These are phyloP conservation scores for Fusarium heterosporum DNA, from an alignment of 2,329 filamentous ascomycete genomes.

Conservation along the genomic window DNA sequence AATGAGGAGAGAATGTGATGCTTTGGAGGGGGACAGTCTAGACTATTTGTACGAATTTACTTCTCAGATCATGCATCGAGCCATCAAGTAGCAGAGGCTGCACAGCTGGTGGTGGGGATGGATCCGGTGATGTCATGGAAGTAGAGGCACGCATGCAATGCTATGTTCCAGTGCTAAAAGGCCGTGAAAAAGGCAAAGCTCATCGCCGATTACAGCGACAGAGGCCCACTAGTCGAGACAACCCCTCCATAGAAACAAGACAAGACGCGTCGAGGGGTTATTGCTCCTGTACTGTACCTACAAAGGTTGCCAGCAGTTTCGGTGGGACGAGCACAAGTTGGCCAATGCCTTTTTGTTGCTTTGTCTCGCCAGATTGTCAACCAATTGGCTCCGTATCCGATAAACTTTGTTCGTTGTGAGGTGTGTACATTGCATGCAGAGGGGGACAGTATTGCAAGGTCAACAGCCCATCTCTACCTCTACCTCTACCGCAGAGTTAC, in stretches of 20 bases:
- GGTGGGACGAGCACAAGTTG: slow-evolving; percentile 17
- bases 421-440: slow-evolving; percentile 8
- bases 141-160: not conserved
- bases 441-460: slow-evolving; percentile 5
- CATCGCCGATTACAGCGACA: slow-evolving; percentile 34
- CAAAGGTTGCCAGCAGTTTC: not conserved
- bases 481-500: not conserved
- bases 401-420: not conserved
- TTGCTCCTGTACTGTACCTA: slow-evolving; percentile 14
- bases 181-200: not conserved
- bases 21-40: slow-evolving; percentile 5
- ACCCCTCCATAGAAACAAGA: slow-evolving; percentile 13
- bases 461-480: not conserved
- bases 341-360: slow-evolving; percentile 1
- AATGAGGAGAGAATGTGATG: slow-evolving; percentile 5
- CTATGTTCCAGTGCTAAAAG: slow-evolving; percentile 3
- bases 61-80: slow-evolving; percentile 20
- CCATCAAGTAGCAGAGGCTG: slow-evolving; percentile 11
- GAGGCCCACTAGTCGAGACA: not conserved
- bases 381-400: slow-evolving; percentile 13
- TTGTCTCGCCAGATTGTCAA: not conserved
- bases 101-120: slow-evolving; percentile 28
- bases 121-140: slow-evolving; percentile 47
- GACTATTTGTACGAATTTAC: slow-evolving; percentile 32
- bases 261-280: slow-evolving; percentile 37